phyloP scores from a whole-genome alignment of 2,329 filamentous ascomycete genomes.

The Didymella sp. region DNA sequence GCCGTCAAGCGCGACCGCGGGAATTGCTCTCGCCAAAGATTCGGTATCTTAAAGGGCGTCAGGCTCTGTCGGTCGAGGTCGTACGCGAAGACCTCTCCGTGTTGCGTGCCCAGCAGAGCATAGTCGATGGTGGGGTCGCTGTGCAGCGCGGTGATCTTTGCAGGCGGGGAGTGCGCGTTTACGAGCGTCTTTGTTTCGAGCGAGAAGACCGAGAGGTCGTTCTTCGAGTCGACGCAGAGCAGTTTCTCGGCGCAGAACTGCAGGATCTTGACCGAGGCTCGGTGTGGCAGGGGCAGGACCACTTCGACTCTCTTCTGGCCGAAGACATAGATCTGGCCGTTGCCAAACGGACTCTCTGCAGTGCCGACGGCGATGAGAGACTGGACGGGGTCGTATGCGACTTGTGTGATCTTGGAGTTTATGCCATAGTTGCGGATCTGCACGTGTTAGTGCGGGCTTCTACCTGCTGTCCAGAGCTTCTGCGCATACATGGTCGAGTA shows the following conservation, averaged over 20 bases:
- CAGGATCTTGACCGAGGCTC: conserved; percentile 76
- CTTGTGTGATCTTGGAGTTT: conserved; percentile 68
- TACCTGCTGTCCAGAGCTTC: conserved; percentile 19
- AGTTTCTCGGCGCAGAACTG: conserved; percentile 89
- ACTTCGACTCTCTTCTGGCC: conserved; percentile 82
- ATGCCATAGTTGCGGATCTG: conserved; percentile 62
- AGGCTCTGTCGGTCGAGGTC: conserved; percentile 84
- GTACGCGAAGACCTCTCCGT: conserved; percentile 88
- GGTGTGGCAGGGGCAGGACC: conserved; percentile 72
- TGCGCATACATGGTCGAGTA: conserved; percentile 74
- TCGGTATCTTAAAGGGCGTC: conserved; percentile 81
- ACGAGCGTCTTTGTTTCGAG: conserved; percentile 72
- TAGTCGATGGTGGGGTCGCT: conserved; percentile 94
- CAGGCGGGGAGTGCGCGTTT: conserved; percentile 76
- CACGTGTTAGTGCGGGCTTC: conserved; percentile 26
- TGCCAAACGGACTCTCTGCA: conserved; percentile 82
- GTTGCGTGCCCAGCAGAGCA: conserved; percentile 82
- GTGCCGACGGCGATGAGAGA: conserved; percentile 93
- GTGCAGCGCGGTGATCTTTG: conserved; percentile 73
- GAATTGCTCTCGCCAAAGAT: conserved; percentile 81
- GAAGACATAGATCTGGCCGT: conserved; percentile 87
- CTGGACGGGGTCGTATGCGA: conserved; percentile 93
- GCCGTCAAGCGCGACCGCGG: conserved; percentile 69
- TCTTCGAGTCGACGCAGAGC: conserved; percentile 81
- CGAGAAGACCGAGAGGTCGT: conserved; percentile 85